Evolutionary conservation across 2,329 filamentous ascomycete genomes (phyloP).

Genomic region (Diaporthe caulivora): DNA sequence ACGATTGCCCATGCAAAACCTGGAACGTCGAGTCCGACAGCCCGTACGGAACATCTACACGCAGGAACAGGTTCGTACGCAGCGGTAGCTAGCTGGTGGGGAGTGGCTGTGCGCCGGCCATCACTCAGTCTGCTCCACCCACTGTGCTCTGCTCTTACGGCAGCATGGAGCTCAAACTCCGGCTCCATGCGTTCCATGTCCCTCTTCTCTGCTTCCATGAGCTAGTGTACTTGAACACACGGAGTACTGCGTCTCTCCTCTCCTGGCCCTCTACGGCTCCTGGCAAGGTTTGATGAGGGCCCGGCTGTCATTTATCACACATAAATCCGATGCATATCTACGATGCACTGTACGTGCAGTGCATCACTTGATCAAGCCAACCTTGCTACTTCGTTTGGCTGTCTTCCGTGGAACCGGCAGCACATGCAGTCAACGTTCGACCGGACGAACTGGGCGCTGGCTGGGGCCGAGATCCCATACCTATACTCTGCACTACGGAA

Average conservation of each 20-base stretch:
- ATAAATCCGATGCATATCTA: background rate
- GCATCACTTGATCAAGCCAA: background rate
- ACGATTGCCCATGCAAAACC: constrained; percentile 12
- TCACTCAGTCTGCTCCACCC: constrained; percentile 1
- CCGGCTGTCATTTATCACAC: constrained; percentile 31
- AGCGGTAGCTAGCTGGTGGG: constrained; percentile 1
- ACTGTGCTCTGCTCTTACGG: background rate
- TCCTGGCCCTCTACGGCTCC: background rate
- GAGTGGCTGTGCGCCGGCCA: constrained; percentile 30
- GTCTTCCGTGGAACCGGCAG: background rate
- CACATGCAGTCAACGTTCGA: background rate
- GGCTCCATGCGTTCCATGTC: constrained; percentile 4
- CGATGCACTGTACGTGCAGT: background rate
- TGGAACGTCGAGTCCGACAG: constrained; percentile 10
- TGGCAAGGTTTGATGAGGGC: constrained; percentile 29
- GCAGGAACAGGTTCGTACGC: too few relatives aligned
- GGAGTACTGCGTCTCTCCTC: background rate
- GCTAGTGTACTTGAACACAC: too few relatives aligned
- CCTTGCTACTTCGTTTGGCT: background rate
- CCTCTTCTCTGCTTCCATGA: constrained; percentile 24
- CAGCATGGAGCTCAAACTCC: constrained; percentile 18
- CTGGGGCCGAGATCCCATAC: too few relatives aligned
- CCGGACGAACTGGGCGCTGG: constrained; percentile 11
- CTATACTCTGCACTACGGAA: too few relatives aligned
- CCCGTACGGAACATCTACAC: too few relatives aligned